Base-by-base conservation (phyloP, 768 basidiomycete genomes). In the Dictyophora rubrovolvata region DNA sequence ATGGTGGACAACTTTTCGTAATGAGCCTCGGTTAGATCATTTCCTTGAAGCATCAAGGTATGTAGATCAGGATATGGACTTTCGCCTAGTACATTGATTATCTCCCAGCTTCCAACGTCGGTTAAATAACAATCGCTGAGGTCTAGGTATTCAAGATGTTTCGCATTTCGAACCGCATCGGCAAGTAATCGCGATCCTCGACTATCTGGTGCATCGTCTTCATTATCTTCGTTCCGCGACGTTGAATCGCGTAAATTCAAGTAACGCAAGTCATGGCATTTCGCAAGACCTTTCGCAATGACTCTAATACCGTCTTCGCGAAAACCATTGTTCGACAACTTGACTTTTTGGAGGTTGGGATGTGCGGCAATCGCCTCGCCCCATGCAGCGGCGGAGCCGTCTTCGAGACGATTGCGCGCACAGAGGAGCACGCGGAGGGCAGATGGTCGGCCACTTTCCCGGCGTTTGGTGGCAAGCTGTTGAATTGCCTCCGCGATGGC, bases 311-410 rank as follows among this genome's bases (percentile, higher is more conserved):
- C 96, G 60, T 86, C 86, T 85, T 90, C 90, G 63, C 93, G 79
- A 65, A 99, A 97, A 5, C 95, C 96, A 67, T 99, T 97, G 76
- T 98, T 94, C n/a, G 90, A 89, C 85, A 98, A 86, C 60, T 89
- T 81, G 33, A 98, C 86, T 63, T 96, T 91, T 55, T 76, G 76
- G 34, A 99, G 79, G 6, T 83, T 83, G 7, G 81, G 84, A 67
- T 96, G 93, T 37, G 82, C 88, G 1, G 83, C 83, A 67, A 95
- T 95, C 4, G 95, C 94, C 42, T 84, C 80, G 1, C 90, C 92
- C 88, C 91, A 98, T 6, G 79, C 79, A 0, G 74, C 61, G 8
- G 95, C 90, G 2, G 86, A 87, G 49, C 91, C 93, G 64, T 93
- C 84, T 75, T 98, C 93, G 37, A 98, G 77, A n/a, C 96, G 82